A percentile compares a stretch with the other conserved stretches of the same genome.
Evolutionary conservation across 345 rosid species (phyloP).

Genomic region (Cochlearia excelsa): DNA sequence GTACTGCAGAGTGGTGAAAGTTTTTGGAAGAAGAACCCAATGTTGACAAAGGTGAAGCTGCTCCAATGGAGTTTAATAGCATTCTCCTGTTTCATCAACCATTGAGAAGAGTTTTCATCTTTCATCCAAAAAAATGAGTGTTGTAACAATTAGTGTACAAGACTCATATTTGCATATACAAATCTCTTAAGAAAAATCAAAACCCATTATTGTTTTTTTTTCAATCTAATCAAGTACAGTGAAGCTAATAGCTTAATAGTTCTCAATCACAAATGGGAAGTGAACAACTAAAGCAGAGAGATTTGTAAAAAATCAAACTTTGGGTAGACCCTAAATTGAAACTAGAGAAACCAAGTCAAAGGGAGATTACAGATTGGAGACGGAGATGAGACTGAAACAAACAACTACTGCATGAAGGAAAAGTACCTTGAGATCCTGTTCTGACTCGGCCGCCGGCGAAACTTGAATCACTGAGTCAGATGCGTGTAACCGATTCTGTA

Average conservation of each 20-base stretch:
- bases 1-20: slow-evolving; percentile 33
- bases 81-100: slow-evolving; percentile 43
- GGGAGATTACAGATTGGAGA: neutral
- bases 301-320: slow-evolving; percentile 9
- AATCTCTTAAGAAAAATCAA: too few species aligned
- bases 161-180: neutral
- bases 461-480: slow-evolving; percentile 13
- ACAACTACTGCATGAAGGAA: neutral
- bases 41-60: slow-evolving; percentile 52
- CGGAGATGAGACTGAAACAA: neutral
- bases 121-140: slow-evolving; percentile 3
- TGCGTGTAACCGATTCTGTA: neutral
- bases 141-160: neutral
- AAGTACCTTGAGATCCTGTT: slow-evolving; percentile 14
- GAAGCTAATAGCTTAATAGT: neutral
- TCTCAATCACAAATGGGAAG: slow-evolving; percentile 20
- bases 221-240: slow-evolving; percentile 2
- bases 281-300: slow-evolving; percentile 6
- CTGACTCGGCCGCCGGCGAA: slow-evolving; percentile 1
- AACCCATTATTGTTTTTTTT: too few species aligned
- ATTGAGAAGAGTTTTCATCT: neutral
- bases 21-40: slow-evolving; percentile 29
- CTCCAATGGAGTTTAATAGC: slow-evolving; percentile 46
- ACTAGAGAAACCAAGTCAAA: neutral
- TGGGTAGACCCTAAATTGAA: neutral